Base-by-base conservation (phyloP, 2,329 filamentous ascomycete genomes). In the Pseudocercospora fijiensis region DNA sequence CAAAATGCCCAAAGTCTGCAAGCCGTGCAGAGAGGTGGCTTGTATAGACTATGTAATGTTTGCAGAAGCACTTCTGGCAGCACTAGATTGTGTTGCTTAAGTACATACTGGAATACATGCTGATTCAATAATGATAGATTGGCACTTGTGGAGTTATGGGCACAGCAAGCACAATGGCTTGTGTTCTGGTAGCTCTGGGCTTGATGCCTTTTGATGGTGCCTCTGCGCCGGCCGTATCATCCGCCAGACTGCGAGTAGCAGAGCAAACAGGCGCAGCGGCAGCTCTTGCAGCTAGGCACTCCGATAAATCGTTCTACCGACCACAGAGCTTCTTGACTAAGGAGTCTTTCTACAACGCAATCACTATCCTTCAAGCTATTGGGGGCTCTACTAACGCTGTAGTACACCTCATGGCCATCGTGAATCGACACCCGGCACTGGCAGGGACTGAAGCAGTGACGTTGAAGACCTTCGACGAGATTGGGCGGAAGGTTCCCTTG, bases 101-200 rank as follows among this genome's bases (percentile, higher is more conserved):
- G 13, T 37, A n/a, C 33, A 37, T n/a, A 4, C 11, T 20, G 8
- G 7, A 6, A 4, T 37, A n/a, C 33, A 37, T n/a, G 7, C 11
- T 20, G 8, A 57, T 53, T 51, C 4, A 47, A 5, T 13, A 2
- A 13, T 1, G 16, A 1, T 13, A 62, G 60, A 56, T 77, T 13
- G 83, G 83, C 3, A 85, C 83, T 3, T 85, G 83, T 67, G 83
- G 83, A n/a, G 83, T 85, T 5, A 85, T 85, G 83, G 83, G 83
- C 10, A 85, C 83, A 11, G 83, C 83, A 2, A 84, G 81, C 61
- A 85, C 83, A 1, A 85, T 85, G 81, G 83, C 83, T 6, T 85
- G 83, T 66, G 73, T 85, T 13, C 80, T 79, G 4, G 83, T 79
- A 33, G 83, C 78, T 0, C 74, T 85, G 2, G 83, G 83, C 3